A percentile compares a stretch with the other conserved stretches of the same genome.
Evolutionary conservation across 1,284 basidiomycete genomes (phyloP).

Genomic region (Cerrena zonata): DNA sequence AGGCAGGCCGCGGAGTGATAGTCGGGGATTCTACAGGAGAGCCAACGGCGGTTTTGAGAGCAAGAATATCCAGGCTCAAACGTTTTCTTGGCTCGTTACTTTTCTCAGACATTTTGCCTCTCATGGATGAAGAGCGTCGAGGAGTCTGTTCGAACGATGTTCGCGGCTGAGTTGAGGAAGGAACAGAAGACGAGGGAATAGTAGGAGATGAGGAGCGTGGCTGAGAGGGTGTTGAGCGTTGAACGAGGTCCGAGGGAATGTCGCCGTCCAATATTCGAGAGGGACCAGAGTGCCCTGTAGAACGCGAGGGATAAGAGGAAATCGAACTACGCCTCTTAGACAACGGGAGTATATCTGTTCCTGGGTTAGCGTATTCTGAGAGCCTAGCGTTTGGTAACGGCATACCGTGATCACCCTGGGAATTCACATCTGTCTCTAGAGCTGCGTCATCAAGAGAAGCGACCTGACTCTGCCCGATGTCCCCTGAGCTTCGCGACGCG

Average conservation of each 20-base stretch:
- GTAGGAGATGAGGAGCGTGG: neutral
- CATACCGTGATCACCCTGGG: neutral
- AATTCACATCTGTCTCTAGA: neutral
- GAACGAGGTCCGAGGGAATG: slow-evolving; percentile 34
- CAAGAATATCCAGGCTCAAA: slow-evolving; percentile 22
- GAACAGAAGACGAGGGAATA: neutral
- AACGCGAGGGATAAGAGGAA: slow-evolving; percentile 7
- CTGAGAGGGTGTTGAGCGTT: slow-evolving; percentile 19
- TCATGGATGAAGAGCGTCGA: slow-evolving; percentile 16
- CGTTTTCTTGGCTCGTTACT: slow-evolving; percentile 1
- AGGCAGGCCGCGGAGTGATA: neutral
- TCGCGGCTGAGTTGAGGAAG: slow-evolving; percentile 9
- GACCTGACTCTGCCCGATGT: neutral
- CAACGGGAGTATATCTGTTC: neutral
- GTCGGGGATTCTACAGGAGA: neutral
- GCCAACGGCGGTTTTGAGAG: slow-evolving; percentile 7
- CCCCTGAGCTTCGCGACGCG: slow-evolving; percentile 4
- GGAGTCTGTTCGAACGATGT: slow-evolving; percentile 5
- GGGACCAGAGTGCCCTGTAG: slow-evolving; percentile 17
- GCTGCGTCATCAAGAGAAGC: neutral
- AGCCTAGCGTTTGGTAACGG: neutral
- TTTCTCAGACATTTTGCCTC: neutral
- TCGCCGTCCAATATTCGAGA: slow-evolving; percentile 36
- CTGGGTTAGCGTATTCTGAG: neutral
- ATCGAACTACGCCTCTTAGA: slow-evolving; percentile 12